phyloP scores from a whole-genome alignment of 2,329 filamentous ascomycete genomes.

The Trichoderma atroviride region DNA sequence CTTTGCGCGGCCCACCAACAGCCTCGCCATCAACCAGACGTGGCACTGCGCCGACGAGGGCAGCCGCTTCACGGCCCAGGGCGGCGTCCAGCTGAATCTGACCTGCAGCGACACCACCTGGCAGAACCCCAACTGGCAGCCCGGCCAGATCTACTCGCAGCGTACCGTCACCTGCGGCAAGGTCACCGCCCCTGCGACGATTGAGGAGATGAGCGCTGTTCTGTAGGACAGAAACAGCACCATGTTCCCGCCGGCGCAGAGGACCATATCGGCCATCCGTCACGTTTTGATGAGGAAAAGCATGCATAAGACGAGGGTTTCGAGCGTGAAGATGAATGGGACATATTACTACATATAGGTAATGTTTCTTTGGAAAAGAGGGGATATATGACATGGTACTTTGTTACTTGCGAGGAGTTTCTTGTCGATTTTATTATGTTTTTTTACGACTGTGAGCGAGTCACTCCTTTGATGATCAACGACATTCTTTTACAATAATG shows the following conservation, averaged over 20 bases:
- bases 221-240: conserved; percentile 29
- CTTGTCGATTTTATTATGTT: neutral
- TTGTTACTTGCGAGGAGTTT: neutral
- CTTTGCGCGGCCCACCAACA: conserved; percentile 43
- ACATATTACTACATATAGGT: neutral
- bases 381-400: neutral
- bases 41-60: conserved; percentile 52
- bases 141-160: conserved; percentile 39
- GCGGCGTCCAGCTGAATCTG: conserved; percentile 35
- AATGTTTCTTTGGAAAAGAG: neutral
- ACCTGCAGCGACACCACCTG: conserved; percentile 35
- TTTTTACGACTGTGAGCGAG: neutral
- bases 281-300: neutral
- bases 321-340: neutral
- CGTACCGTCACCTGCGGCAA: conserved; percentile 36
- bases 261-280: neutral
- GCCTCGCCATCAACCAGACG: conserved; percentile 51
- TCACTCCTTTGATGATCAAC: conserved; percentile 14
- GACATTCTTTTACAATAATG: conserved; percentile 28
- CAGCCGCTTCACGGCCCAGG: conserved; percentile 36
- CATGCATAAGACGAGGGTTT: neutral
- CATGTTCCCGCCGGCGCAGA: neutral
- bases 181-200: conserved; percentile 33
- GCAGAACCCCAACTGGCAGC: conserved; percentile 39
- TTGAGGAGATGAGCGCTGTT: conserved; percentile 35